These are phyloP conservation scores for Colletotrichum falcatum DNA, from an alignment of 2,329 filamentous ascomycete genomes.

Conservation along the genomic window DNA sequence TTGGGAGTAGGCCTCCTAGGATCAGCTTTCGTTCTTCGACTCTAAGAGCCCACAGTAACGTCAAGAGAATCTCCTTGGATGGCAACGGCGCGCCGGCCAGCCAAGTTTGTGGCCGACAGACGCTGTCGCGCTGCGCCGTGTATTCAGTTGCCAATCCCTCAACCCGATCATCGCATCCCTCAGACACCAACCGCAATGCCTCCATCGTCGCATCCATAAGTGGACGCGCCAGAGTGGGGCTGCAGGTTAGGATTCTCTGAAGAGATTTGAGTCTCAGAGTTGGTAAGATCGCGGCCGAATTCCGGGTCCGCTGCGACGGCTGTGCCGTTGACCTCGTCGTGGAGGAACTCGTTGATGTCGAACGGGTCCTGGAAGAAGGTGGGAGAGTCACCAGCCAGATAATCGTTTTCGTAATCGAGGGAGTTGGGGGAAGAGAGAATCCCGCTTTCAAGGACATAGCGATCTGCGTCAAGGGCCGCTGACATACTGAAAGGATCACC, in stretches of 20 bases:
- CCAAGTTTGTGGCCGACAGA: slow-evolving; percentile 52
- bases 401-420: slow-evolving; percentile 74
- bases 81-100: slow-evolving; percentile 55
- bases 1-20: slow-evolving; percentile 13
- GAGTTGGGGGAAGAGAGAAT: slow-evolving; percentile 79
- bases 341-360: slow-evolving; percentile 67
- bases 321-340: slow-evolving; percentile 62
- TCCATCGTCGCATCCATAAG: slow-evolving; percentile 79
- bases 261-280: slow-evolving; percentile 72
- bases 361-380: slow-evolving; percentile 60
- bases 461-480: slow-evolving; percentile 78
- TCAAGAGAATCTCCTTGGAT: slow-evolving; percentile 61
- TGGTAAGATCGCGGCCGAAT: slow-evolving; percentile 64
- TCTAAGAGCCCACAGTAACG: slow-evolving; percentile 60
- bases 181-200: slow-evolving; percentile 78
- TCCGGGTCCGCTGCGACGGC: slow-evolving; percentile 66
- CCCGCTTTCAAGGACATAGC: slow-evolving; percentile 81
- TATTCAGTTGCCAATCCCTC: slow-evolving; percentile 51
- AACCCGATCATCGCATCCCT: slow-evolving; percentile 63
- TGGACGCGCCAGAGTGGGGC: slow-evolving; percentile 80
- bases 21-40: slow-evolving; percentile 55
- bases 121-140: slow-evolving; percentile 53
- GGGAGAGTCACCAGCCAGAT: slow-evolving; percentile 72
- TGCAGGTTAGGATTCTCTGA: slow-evolving; percentile 77
- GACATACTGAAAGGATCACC: slow-evolving; percentile 76